A percentile compares a stretch with the other conserved stretches of the same genome.
These are phyloP conservation scores for Podaxis sp. DNA, from an alignment of 768 basidiomycete species.

Conservation along the genomic window DNA sequence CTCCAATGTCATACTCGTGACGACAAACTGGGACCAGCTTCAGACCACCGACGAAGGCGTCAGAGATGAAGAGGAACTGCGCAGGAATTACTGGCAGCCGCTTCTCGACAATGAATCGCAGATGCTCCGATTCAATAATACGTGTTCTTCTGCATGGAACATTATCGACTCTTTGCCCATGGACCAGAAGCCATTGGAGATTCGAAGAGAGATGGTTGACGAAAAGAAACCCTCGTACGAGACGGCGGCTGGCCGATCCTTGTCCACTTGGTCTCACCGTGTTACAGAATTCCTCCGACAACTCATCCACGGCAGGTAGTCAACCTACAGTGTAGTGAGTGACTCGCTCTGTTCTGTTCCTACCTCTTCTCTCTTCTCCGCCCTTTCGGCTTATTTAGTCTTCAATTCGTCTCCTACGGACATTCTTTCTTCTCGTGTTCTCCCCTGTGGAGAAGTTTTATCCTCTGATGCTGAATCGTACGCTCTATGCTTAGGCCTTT, in stretches of 20 bases:
- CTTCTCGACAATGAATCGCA: slow-evolving; percentile 16
- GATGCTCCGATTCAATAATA: slow-evolving; percentile 15
- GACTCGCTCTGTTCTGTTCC: no score
- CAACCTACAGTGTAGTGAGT: no score
- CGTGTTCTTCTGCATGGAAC: slow-evolving; percentile 16
- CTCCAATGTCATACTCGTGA: slow-evolving; percentile 18
- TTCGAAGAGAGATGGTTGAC: slow-evolving; percentile 22
- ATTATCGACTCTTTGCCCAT: slow-evolving; percentile 14
- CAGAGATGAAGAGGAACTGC: slow-evolving; percentile 12
- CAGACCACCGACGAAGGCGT: neutral
- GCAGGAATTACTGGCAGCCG: slow-evolving; percentile 11
- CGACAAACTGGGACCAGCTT: slow-evolving; percentile 22
- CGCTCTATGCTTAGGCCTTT: no score
- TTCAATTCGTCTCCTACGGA: no score
- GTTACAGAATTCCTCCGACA: neutral
- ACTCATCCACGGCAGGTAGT: neutral
- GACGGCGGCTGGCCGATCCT: slow-evolving; percentile 17
- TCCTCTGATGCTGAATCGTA: no score
- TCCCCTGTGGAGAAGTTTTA: no score
- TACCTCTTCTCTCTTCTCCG: no score
- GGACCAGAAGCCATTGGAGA: slow-evolving; percentile 5
- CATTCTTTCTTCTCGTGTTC: no score
- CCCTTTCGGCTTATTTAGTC: no score
- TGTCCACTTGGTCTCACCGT: slow-evolving; percentile 4
- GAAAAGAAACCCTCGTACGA: neutral